Evolutionary conservation across 2,329 filamentous ascomycete species (phyloP), one percentile per base, ranked within the genome.

Genomic region (Tricladium varicosporioides): DNA sequence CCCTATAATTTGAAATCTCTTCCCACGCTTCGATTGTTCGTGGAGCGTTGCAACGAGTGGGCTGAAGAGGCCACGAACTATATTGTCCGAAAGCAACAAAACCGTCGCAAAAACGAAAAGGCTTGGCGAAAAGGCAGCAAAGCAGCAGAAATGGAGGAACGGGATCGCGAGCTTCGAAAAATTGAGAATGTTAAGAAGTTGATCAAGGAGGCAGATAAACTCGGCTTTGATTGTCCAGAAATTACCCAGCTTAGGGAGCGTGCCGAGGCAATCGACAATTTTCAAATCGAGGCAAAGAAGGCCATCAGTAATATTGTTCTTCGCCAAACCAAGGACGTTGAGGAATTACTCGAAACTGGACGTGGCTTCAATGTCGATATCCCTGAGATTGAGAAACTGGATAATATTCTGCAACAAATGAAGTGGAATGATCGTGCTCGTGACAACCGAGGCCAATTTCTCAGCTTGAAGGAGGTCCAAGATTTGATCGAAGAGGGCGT

Each of bases 31-130:
- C 89, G 86, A 74, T 84, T 87, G 64, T 99, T 96, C 76, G 94
- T 99, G 72, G 92, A 96, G 66, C 88, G 91, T 68, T 97, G 94
- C 78, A 95, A 96, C 73, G 92, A 96, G 71, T 97, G 95, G 89
- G 91, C 97, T 61, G 94, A 97, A 68, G 93, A 97, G 75, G 94
- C 94, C 63, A 94, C 91, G 68, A 92, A 89, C 70, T 99, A 95
- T 77, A 96, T 92, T 69, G 92, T 94, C 58, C 89, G 94, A 66
- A 99, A 99, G 77, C 93, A 97, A 76, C 93, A 97, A 74, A 96
- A 95, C 70, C 89, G 94, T 61, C 91, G 93, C 60, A 97, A 97
- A 75, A 96, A 89, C 72, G 93, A 97, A 68, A 94, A 91, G 70
- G 84, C 83, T 46, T 94, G 89, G 85, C 89, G 91, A 63, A 87